Conservation (phyloP, 345 rosid genomes). For the Salix dunnii region DNA sequence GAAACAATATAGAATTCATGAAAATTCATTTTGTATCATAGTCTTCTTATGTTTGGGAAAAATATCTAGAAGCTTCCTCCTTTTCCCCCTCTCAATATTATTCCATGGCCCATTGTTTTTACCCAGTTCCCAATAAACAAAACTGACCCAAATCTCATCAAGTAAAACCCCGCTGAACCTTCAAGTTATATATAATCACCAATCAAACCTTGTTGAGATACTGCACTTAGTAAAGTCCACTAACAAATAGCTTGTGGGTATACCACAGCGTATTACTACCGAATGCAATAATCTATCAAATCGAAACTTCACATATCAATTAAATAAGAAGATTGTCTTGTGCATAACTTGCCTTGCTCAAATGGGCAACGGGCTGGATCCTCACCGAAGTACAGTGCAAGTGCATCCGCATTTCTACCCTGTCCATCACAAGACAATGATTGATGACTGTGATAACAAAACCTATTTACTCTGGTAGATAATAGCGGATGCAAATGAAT, state of each 20-base stretch:
- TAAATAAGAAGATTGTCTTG: not conserved
- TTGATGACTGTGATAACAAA: not conserved
- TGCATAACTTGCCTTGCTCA: slow-evolving; percentile 74
- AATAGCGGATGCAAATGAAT: not conserved
- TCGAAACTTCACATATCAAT: not conserved
- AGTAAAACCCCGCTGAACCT: too few relatives aligned
- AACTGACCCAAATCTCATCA: not conserved
- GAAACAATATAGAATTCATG: not conserved
- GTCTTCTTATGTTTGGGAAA: not conserved
- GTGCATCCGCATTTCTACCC: slow-evolving; percentile 99
- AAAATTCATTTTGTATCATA: not conserved
- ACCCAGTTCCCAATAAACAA: not conserved
- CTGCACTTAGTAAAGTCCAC: not conserved
- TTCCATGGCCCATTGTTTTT: too few relatives aligned
- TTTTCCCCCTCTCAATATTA: not conserved
- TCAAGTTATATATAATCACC: not conserved
- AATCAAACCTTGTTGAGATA: not conserved
- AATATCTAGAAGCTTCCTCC: not conserved
- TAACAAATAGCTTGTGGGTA: not conserved
- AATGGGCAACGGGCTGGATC: slow-evolving; percentile 94
- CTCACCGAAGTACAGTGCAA: slow-evolving; percentile 89
- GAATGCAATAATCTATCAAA: not conserved
- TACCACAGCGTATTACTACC: not conserved
- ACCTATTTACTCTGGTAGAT: not conserved
- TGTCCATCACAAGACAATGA: slow-evolving; percentile 33